Evolutionary conservation across 2,329 filamentous ascomycete species (phyloP).

Genomic region (Hymenoscyphus linearis): DNA sequence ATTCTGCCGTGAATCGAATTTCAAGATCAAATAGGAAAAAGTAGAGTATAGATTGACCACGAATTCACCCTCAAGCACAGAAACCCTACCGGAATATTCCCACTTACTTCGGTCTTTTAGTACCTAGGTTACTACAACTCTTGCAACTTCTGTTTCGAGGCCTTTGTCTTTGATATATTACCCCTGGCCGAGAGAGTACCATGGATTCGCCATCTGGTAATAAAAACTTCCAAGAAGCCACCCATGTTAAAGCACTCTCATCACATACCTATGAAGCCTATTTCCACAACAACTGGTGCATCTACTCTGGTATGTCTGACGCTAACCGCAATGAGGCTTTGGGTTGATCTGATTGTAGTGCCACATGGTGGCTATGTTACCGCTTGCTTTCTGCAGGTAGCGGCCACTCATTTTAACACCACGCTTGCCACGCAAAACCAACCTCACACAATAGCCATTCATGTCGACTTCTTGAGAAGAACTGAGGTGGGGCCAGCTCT

Average conservation of each 20-base stretch:
- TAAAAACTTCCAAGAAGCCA: slow-evolving; percentile 42
- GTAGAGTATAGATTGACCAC: background rate
- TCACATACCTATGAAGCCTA: slow-evolving; percentile 53
- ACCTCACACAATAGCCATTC: slow-evolving; percentile 58
- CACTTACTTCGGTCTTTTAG: background rate
- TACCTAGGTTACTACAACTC: background rate
- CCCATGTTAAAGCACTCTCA: slow-evolving; percentile 41
- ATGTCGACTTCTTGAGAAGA: slow-evolving; percentile 60
- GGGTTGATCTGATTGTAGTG: slow-evolving; percentile 41
- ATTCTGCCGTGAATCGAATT: background rate
- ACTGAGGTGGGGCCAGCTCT: slow-evolving; percentile 52
- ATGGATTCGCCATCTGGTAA: background rate
- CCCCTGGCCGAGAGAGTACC: background rate
- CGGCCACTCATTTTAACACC: slow-evolving; percentile 51
- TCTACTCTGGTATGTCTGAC: slow-evolving; percentile 50
- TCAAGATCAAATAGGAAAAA: background rate
- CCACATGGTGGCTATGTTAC: slow-evolving; percentile 69
- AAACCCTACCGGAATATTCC: background rate
- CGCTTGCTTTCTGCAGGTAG: slow-evolving; percentile 54
- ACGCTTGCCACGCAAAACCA: slow-evolving; percentile 53
- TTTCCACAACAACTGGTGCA: slow-evolving; percentile 56
- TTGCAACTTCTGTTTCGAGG: background rate
- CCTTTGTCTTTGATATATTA: background rate
- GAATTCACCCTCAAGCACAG: background rate
- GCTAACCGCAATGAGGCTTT: background rate